Percentiles rank a stretch among this genome's conserved stretches.
Conservation (phyloP, 352 stramenopile species). For the Pythium dissimile region DNA sequence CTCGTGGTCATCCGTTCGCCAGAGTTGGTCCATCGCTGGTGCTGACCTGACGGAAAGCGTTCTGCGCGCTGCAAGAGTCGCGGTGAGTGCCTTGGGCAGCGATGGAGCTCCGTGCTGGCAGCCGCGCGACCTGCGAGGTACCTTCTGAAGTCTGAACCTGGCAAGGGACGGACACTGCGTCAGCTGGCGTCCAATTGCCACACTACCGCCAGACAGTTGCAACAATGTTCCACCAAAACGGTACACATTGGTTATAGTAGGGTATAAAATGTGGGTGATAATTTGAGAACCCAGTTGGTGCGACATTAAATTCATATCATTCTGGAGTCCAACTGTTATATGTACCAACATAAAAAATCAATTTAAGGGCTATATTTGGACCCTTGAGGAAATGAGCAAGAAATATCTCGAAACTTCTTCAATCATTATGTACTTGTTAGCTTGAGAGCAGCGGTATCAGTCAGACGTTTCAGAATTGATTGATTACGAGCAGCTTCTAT, state of each 20-base stretch:
- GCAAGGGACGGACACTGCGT: slow-evolving; percentile 22
- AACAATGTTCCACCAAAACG: neutral
- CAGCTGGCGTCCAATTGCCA: slow-evolving; percentile 11
- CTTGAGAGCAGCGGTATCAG: no score
- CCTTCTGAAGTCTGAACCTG: slow-evolving; percentile 13
- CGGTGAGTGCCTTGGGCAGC: neutral
- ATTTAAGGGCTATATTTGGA: no score
- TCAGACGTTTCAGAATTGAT: no score
- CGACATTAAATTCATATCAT: neutral
- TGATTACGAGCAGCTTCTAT: no score
- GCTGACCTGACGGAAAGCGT: neutral
- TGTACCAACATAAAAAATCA: no score
- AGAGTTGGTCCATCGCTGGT: slow-evolving; percentile 33
- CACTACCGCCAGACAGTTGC: slow-evolving; percentile 14
- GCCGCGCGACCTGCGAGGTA: neutral
- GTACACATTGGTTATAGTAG: slow-evolving; percentile 3
- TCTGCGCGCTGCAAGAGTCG: neutral
- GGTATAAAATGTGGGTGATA: neutral
- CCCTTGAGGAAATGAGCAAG: no score
- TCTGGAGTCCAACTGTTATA: no score
- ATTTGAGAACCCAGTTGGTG: neutral
- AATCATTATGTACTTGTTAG: no score
- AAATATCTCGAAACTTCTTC: no score
- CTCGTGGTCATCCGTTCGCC: slow-evolving; percentile 29
- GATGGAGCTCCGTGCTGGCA: no score